phyloP scores from a whole-genome alignment of 1,139 yeast species.

The Suhomyces coccinellae region DNA sequence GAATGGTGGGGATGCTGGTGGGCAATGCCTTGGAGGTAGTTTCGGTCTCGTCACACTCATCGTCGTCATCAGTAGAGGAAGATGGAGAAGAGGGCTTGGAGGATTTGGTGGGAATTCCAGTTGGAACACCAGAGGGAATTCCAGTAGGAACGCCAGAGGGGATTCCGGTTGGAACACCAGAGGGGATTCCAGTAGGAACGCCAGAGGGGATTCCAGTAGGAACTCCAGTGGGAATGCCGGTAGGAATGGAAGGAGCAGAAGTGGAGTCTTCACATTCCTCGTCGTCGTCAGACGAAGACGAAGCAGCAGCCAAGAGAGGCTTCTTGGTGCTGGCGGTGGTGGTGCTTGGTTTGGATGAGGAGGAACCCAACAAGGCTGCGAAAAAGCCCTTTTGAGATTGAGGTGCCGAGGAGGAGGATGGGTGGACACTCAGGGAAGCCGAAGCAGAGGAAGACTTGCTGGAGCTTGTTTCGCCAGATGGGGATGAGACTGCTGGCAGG shows the following conservation, averaged over 20 bases:
- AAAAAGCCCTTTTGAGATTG: background rate
- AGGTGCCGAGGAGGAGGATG: background rate
- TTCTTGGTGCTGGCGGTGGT: background rate
- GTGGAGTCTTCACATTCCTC: conserved; percentile 11
- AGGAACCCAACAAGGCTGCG: background rate
- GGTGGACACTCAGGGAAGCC: background rate
- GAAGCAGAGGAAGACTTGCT: background rate
- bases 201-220: conserved; percentile 1
- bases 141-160: conserved; percentile 1
- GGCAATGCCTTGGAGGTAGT: no score
- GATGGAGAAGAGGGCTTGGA: no score
- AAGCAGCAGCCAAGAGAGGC: conserved; percentile 1
- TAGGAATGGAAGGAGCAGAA: conserved; percentile 4
- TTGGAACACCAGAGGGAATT: conserved; percentile 2
- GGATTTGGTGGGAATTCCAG: background rate
- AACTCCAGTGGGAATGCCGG: background rate
- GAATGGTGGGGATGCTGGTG: no score
- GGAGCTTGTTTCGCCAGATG: no score
- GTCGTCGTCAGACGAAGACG: conserved; percentile 13
- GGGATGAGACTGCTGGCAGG: no score
- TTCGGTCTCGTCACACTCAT: no score
- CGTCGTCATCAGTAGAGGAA: no score
- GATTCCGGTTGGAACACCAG: background rate
- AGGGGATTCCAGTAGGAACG: conserved; percentile 1
- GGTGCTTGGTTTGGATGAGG: background rate